Conservation (phyloP, 2,329 filamentous ascomycete genomes). For the Sporothrix schenckii region DNA sequence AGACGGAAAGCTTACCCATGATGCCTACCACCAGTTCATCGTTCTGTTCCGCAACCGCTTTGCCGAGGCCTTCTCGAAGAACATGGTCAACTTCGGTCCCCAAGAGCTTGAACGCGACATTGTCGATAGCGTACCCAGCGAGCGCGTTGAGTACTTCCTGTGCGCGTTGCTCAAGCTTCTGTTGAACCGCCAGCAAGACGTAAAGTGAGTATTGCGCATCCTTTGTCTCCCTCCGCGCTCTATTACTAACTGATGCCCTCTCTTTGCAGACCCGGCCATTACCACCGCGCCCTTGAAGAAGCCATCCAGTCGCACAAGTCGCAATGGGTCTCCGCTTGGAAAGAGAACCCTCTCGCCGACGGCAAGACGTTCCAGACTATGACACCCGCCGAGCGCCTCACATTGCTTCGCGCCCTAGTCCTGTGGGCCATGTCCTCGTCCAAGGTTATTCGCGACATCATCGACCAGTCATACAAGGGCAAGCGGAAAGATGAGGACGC, state of each 20-base stretch:
- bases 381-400: constrained; percentile 80
- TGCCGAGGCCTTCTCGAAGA: constrained; percentile 83
- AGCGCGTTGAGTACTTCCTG: constrained; percentile 82
- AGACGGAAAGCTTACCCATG: constrained; percentile 40
- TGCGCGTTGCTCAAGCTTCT: constrained; percentile 87
- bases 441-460: constrained; percentile 75
- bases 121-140: constrained; percentile 73
- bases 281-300: constrained; percentile 90
- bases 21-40: constrained; percentile 70
- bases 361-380: constrained; percentile 80
- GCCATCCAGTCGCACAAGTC: constrained; percentile 80
- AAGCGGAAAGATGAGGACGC: constrained; percentile 74
- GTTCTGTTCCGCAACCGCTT: constrained; percentile 98
- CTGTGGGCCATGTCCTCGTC: constrained; percentile 90
- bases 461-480: constrained; percentile 88
- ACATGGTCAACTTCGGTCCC: constrained; percentile 84
- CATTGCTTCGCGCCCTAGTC: constrained; percentile 77
- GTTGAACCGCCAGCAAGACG: constrained; percentile 96
- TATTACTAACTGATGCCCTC: neutral
- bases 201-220: constrained; percentile 72
- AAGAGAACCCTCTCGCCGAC: constrained; percentile 79
- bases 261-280: constrained; percentile 75
- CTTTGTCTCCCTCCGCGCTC: constrained; percentile 45
- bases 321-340: constrained; percentile 88
- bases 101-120: constrained; percentile 93